Conservation (phyloP, 2,329 filamentous ascomycete species). For the Colletotrichum gigasporum region DNA sequence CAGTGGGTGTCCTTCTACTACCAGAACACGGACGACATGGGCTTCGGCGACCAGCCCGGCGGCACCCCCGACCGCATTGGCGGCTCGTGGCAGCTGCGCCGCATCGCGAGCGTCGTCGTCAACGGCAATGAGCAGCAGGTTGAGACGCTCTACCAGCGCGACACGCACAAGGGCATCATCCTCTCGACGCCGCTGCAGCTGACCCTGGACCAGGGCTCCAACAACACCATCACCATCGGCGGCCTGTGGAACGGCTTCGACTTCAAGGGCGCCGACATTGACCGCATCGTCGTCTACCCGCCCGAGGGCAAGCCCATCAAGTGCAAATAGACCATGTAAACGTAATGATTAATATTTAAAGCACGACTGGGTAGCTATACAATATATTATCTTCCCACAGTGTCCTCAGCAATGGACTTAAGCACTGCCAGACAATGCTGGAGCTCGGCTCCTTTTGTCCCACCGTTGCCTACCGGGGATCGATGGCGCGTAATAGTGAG, state of each 20-base stretch:
- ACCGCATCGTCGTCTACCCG: conserved; percentile 68
- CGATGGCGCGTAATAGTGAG: too few species aligned
- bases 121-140: conserved; percentile 56
- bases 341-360: not conserved
- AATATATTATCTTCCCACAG: not conserved
- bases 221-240: conserved; percentile 65
- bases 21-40: conserved; percentile 69
- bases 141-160: conserved; percentile 61
- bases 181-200: conserved; percentile 65
- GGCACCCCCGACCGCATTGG: conserved; percentile 68
- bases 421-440: not conserved
- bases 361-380: not conserved
- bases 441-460: too few species aligned
- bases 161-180: conserved; percentile 66
- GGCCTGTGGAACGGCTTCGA: conserved; percentile 66
- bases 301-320: conserved; percentile 47
- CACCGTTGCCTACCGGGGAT: too few species aligned
- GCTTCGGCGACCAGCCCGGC: conserved; percentile 64
- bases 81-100: conserved; percentile 66
- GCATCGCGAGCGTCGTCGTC: conserved; percentile 68
- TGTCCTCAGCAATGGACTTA: not conserved
- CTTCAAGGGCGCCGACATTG: conserved; percentile 66
- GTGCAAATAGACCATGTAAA: not conserved
- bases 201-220: conserved; percentile 58
- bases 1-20: conserved; percentile 67